Base-by-base conservation (phyloP, 1,284 basidiomycete species). In the Ustilago curta region DNA sequence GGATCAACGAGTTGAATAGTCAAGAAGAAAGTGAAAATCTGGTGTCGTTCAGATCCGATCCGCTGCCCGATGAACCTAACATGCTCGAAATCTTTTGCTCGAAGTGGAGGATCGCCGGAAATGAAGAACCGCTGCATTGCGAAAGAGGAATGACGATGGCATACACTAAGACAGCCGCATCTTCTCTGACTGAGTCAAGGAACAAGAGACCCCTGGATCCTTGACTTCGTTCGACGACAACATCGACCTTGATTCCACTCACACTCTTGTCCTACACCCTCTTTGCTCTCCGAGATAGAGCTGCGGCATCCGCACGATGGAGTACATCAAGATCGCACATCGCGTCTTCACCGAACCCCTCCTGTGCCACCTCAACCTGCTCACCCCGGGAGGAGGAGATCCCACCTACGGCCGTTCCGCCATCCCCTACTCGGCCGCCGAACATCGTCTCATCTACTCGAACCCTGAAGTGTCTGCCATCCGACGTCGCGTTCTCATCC, bases 341-440 rank as follows among this genome's bases (percentile, higher is more conserved):
- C 75, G 62, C 16, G 77, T 83, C 32, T 59, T 83, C 43, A 50
- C 80, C 16, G 80, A 83, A 57, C 82, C 82, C n/a, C 43, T 80
- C 11, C 77, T 83, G 16, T 73, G 79, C 23, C 70, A 77, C 44
- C 67, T 79, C n/a, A 68, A 72, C 43, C 49, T 81, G 11, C 58
- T 64, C 31, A 67, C 70, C 5, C 70, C 76, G 1, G 81, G 81
- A 27, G 55, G 63, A 11, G 79, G 77, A 19, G 83, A 84, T 55
- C 76, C 82, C 0, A 82, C 83, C 18, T 84, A 77, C 45, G 83
- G 83, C 14, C 72, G 83, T 5, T 59, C 66, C 32, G 29, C 59
- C 6, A 50, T 84, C 23, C 76, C 81, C 16, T 79, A 78, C 49
- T 75, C 78, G 0, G 44, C 45, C 19, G 32, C 57, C 12, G 83